Evolutionary conservation across 306 rosid genomes (phyloP).

Genomic region (Ammopiptanthus mongolicus): DNA sequence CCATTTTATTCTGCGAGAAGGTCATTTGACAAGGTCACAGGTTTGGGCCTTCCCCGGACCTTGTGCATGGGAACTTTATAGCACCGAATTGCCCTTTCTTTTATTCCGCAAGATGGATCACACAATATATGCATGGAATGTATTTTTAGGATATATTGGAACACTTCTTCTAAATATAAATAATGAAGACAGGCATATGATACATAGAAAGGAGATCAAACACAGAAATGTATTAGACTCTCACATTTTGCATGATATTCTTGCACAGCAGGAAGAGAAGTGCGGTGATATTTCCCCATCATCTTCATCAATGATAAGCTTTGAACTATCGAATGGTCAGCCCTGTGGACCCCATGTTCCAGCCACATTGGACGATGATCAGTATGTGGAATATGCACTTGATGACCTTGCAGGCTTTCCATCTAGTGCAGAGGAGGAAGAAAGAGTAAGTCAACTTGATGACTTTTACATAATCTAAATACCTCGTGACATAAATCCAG

Average conservation of each 20-base stretch:
- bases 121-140: not conserved
- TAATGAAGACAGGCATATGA: not conserved
- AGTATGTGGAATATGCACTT: constrained; percentile 75
- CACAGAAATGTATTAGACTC: not conserved
- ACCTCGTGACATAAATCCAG: constrained; percentile 11
- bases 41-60: too few relatives aligned
- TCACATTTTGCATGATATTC: constrained; percentile 27
- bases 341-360: constrained; percentile 72
- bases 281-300: constrained; percentile 42
- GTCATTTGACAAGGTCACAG: too few relatives aligned
- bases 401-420: constrained; percentile 92
- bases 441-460: constrained; percentile 60
- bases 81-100: not conserved
- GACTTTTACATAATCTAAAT: constrained; percentile 2
- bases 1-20: not conserved
- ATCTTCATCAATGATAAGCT: constrained; percentile 88
- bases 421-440: constrained; percentile 82
- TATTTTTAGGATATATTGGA: not conserved
- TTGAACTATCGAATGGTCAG: constrained; percentile 74
- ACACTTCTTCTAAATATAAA: not conserved
- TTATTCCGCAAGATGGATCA: not conserved
- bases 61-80: too few relatives aligned
- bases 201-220: not conserved
- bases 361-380: constrained; percentile 63
- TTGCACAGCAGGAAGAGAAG: constrained; percentile 49